phyloP scores from a whole-genome alignment of 805 yeast genomes.

The Tetrapisispora namnaoensis region DNA sequence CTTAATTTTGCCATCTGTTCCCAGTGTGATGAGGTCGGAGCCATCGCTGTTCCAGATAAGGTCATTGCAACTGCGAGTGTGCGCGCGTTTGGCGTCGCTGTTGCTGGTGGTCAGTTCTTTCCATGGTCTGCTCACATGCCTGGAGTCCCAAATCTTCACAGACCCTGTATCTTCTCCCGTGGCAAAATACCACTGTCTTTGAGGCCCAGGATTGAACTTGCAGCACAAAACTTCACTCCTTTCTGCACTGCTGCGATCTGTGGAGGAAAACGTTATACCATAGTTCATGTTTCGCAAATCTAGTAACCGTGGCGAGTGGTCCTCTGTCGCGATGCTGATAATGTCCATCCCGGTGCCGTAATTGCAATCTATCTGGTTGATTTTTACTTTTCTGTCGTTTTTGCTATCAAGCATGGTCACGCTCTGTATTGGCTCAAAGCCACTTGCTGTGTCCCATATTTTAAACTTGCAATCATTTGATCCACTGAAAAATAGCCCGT shows the following conservation, averaged over 20 bases:
- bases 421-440: constrained; percentile 46
- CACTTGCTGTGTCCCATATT: constrained; percentile 67
- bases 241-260: constrained; percentile 46
- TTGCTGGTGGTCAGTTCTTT: constrained; percentile 13
- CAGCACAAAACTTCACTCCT: constrained; percentile 31
- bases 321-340: constrained; percentile 64
- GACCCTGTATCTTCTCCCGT: constrained; percentile 79
- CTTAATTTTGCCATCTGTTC: constrained; percentile 70
- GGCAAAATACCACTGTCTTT: constrained; percentile 48
- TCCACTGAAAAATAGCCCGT: constrained; percentile 74
- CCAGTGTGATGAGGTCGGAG: constrained; percentile 50
- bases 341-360: constrained; percentile 35
- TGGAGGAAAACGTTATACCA: constrained; percentile 48
- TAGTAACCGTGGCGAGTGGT: constrained; percentile 54
- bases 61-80: constrained; percentile 71
- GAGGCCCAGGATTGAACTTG: constrained; percentile 58
- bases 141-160: constrained; percentile 75
- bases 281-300: constrained; percentile 68
- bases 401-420: constrained; percentile 39
- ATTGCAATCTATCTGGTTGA: constrained; percentile 53
- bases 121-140: constrained; percentile 29
- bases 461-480: constrained; percentile 72
- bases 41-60: constrained; percentile 66
- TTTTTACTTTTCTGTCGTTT: constrained; percentile 39
- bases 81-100: constrained; percentile 41